These are phyloP conservation scores for Xerophyta viscosa DNA, from an alignment of 106 monocot species.

Conservation along the genomic window DNA sequence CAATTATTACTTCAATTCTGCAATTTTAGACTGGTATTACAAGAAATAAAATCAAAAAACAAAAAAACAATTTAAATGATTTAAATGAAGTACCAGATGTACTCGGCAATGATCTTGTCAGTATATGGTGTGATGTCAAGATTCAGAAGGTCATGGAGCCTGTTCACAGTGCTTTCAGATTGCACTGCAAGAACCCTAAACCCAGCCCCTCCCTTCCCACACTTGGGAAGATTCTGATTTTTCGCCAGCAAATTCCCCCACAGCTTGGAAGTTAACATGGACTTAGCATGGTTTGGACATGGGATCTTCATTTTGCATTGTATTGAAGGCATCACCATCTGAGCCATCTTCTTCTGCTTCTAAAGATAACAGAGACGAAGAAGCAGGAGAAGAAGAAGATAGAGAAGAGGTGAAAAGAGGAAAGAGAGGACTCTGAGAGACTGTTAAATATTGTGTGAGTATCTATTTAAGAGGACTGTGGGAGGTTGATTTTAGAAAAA, in stretches of 20 bases:
- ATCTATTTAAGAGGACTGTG: no score
- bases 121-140: conserved; percentile 54
- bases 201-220: conserved; percentile 14
- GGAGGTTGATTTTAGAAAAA: no score
- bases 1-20: no score
- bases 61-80: no score
- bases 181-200: conserved; percentile 50
- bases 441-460: no score
- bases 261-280: conserved; percentile 16
- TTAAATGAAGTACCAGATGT: conserved; percentile 53
- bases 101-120: conserved; percentile 81
- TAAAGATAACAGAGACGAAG: no score
- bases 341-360: conserved; percentile 64
- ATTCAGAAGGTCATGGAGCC: conserved; percentile 67
- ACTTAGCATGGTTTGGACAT: conserved; percentile 11
- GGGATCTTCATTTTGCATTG: conserved; percentile 42
- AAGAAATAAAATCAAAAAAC: no score
- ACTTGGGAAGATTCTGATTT: conserved; percentile 17
- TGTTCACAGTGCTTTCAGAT: conserved; percentile 41
- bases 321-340: conserved; percentile 46
- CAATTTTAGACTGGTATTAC: no score
- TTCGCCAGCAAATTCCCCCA: conserved; percentile 33
- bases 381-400: no score
- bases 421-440: no score
- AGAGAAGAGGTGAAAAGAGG: no score